Evolutionary conservation across 2,329 filamentous ascomycete genomes (phyloP), one percentile per base, ranked within the genome.

Genomic region (Neonectria sp.): DNA sequence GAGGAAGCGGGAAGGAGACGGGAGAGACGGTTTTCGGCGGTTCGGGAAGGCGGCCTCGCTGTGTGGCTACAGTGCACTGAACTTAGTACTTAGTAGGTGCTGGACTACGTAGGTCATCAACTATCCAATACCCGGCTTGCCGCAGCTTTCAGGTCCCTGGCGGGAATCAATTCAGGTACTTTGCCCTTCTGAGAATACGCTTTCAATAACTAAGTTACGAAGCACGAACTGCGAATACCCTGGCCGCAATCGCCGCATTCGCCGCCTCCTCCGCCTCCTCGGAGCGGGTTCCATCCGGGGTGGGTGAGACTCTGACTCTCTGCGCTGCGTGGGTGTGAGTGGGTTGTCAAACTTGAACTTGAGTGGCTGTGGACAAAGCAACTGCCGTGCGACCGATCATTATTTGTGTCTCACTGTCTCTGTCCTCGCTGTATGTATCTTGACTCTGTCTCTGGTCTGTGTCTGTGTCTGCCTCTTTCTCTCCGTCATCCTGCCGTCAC

Each of bases 1-100:
- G 52, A 68, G 43, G 62, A 53, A 35, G 53, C 49, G 45, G 40
- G 51, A 37, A 35, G 48, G 29, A 29, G 27, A n/a, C 17, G 43
- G 21, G 24, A 46, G 37, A 37, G 25, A 29, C 13, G 63, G 37
- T 58, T 51, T 62, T 68, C 74, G 68, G 68, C 57, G 71, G 55
- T 71, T 75, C 73, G 73, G 73, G 45, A 75, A 70, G 67, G 67
- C 60, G 71, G 69, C 62, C 58, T 62, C 60, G 35, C 45, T 55
- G n/a, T 8, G 13, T 12, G 56, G 37, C 37, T 45, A 45, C 40
- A 24, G n/a, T 11, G 40, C 17, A n/a, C 17, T 43, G 6, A n/a
- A 43, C 27, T n/a, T n/a, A n/a, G n/a, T n/a, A n/a, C n/a, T n/a
- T n/a, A n/a, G n/a, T n/a, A n/a, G n/a, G 9, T 51, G 15, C 48